Evolutionary conservation across 768 basidiomycete genomes (phyloP), one percentile per base, ranked within the genome.

Genomic region (Tephrocybe sp.): DNA sequence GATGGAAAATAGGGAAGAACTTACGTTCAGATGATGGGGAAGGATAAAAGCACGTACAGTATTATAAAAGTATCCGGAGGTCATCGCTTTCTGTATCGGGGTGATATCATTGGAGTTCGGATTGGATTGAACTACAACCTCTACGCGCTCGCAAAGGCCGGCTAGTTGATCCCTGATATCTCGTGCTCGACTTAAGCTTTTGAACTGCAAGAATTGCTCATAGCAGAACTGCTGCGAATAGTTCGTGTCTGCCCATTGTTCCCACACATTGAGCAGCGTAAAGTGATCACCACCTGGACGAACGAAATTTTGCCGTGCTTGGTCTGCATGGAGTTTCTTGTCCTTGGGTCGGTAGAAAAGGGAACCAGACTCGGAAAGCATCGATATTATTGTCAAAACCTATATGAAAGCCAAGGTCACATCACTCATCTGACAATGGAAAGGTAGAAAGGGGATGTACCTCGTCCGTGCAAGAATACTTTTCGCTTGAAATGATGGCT

Each of bases 231-330:
- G 91, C 64, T 97, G 92, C 18, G 92, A 94, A 64, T 94, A 98
- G 61, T 93, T 93, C 19, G 94, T 91, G 55, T 99, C 97, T 16
- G 90, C 90, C 97, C 97, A 99, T 62, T 97, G 94, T 64, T 97
- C 94, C 88, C 94, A 98, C 11, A 98, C 92, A 64, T 98, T 98
- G 22, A 99, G 77, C 19, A 99, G 69, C 5, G 95, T 98, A 64
- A 98, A 99, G 70, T 98, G 97, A 61, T 99, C 97, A 19, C 97
- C 97, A 23, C 97, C 95, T 0, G 90, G 75, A 42, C 92, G 91
- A 50, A 94, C 85, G 64, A 99, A 99, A 64, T 97, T 98, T 67
- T 95, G 91, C 49, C 95, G 82, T 3, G 97, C 97, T 71, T 97
- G 94, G 61, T 99, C 95, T 12, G 97, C 97, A 61, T 98, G 92